A percentile compares a stretch with the other conserved stretches of the same genome.
phyloP scores from a whole-genome alignment of 2,329 filamentous ascomycete genomes.

The Tolypocladium inflatum region DNA sequence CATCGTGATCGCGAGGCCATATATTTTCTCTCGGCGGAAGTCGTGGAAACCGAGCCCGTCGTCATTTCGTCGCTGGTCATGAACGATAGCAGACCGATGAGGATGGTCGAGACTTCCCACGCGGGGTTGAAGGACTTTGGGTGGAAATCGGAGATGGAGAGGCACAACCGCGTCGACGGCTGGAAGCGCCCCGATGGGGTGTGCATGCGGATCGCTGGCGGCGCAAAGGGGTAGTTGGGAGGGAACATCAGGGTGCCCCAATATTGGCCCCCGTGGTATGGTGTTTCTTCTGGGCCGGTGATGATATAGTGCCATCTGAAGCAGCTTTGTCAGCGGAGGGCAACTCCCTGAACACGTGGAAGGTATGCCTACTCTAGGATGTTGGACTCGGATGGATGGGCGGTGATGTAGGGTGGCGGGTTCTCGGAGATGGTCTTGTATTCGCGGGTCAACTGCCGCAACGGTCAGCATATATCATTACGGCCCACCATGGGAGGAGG shows the following conservation, averaged over 20 bases:
- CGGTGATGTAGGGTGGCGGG: slow-evolving; percentile 79
- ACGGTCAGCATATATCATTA: slow-evolving; percentile 12
- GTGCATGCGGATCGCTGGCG: slow-evolving; percentile 97
- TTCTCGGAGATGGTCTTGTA: slow-evolving; percentile 58
- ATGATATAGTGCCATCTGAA: slow-evolving; percentile 87
- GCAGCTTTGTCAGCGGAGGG: slow-evolving; percentile 4
- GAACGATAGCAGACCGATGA: slow-evolving; percentile 89
- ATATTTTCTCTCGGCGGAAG: slow-evolving; percentile 65
- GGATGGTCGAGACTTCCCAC: slow-evolving; percentile 94
- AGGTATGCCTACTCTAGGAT: slow-evolving; percentile 66
- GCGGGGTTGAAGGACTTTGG: slow-evolving; percentile 97
- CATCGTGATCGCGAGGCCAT: slow-evolving; percentile 73
- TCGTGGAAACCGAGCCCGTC: slow-evolving; percentile 76
- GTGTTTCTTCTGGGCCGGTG: slow-evolving; percentile 86
- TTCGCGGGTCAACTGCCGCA: slow-evolving; percentile 46
- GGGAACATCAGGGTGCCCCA: slow-evolving; percentile 97
- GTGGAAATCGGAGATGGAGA: slow-evolving; percentile 96
- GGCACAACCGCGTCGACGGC: slow-evolving; percentile 80
- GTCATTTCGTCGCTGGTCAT: slow-evolving; percentile 99
- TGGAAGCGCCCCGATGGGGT: slow-evolving; percentile 94
- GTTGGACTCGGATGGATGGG: slow-evolving; percentile 83
- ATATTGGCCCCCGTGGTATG: slow-evolving; percentile 91
- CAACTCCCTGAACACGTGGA: neutral
- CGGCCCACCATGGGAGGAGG: neutral
- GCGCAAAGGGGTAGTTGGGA: slow-evolving; percentile 92